A percentile compares a stretch with the other conserved stretches of the same genome.
phyloP scores from a whole-genome alignment of 495 filamentous ascomycete species.

The Aspergillus olivimuriae region DNA sequence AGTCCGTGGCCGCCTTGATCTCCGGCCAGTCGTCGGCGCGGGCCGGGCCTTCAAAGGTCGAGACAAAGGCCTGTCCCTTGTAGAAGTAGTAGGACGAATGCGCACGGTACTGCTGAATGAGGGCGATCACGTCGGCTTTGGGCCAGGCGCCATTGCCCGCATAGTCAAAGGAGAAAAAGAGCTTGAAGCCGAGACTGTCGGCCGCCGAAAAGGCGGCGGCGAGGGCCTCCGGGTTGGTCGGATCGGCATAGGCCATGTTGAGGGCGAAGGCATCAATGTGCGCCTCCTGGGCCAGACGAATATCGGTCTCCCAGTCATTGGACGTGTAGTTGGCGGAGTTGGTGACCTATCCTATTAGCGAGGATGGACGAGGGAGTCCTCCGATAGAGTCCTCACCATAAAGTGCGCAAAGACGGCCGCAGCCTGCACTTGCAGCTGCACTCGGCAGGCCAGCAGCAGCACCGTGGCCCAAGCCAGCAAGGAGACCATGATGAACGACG shows the following conservation, averaged over 20 bases:
- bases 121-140: slow-evolving; percentile 40
- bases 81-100: slow-evolving; percentile 46
- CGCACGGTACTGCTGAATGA: slow-evolving; percentile 48
- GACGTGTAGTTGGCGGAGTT: slow-evolving; percentile 8
- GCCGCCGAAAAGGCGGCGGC: slow-evolving; percentile 46
- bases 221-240: slow-evolving; percentile 35
- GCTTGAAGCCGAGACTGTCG: slow-evolving; percentile 42
- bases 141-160: slow-evolving; percentile 48
- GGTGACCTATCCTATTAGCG: not conserved
- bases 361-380: no score
- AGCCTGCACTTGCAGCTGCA: slow-evolving; percentile 1
- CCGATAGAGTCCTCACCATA: slow-evolving; percentile 1
- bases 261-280: slow-evolving; percentile 67
- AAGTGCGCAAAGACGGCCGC: slow-evolving; percentile 13
- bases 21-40: slow-evolving; percentile 48
- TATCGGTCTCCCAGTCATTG: slow-evolving; percentile 50
- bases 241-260: slow-evolving; percentile 52
- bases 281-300: slow-evolving; percentile 48
- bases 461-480: not conserved
- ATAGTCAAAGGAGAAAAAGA: slow-evolving; percentile 68
- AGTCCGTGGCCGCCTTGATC: slow-evolving; percentile 40
- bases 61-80: slow-evolving; percentile 51
- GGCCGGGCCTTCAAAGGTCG: slow-evolving; percentile 59
- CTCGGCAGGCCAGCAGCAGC: not conserved
- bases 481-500: not conserved